Conservation (phyloP, 1,284 basidiomycete genomes). For the Ganoderma multipileum region DNA sequence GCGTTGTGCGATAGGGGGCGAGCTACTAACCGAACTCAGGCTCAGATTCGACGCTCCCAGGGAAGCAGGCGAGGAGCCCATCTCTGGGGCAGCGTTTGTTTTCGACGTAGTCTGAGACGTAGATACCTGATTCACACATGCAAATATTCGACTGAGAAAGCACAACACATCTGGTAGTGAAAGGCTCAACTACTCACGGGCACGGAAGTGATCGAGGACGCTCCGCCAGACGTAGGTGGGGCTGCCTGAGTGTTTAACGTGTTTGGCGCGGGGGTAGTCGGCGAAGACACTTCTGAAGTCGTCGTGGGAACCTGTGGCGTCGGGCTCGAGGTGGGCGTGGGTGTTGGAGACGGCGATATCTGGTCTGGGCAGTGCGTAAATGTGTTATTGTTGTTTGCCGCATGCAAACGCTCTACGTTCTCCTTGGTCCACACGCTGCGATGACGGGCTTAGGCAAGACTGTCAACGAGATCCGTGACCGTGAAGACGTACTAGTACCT, state of each 20-base stretch:
- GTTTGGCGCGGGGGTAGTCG: too few relatives aligned
- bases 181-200: too few relatives aligned
- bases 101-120: too few relatives aligned
- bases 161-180: too few relatives aligned
- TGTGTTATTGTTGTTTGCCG: conserved; percentile 19
- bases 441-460: background rate
- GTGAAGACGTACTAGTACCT: conserved; percentile 29
- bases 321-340: background rate
- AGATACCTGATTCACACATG: too few relatives aligned
- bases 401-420: conserved; percentile 17
- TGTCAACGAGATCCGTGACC: background rate
- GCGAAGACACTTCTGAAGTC: background rate
- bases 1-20: too few relatives aligned
- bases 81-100: too few relatives aligned
- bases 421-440: conserved; percentile 22
- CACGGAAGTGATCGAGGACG: background rate
- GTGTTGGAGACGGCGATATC: background rate
- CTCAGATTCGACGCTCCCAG: too few relatives aligned
- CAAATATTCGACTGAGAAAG: too few relatives aligned
- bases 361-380: conserved; percentile 25
- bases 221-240: background rate
- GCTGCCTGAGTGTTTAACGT: background rate
- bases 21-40: too few relatives aligned
- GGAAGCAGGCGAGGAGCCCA: too few relatives aligned
- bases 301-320: background rate